Evolutionary conservation across 2,329 filamentous ascomycete species (phyloP).

Genomic region (Emericellopsis cladophorae): DNA sequence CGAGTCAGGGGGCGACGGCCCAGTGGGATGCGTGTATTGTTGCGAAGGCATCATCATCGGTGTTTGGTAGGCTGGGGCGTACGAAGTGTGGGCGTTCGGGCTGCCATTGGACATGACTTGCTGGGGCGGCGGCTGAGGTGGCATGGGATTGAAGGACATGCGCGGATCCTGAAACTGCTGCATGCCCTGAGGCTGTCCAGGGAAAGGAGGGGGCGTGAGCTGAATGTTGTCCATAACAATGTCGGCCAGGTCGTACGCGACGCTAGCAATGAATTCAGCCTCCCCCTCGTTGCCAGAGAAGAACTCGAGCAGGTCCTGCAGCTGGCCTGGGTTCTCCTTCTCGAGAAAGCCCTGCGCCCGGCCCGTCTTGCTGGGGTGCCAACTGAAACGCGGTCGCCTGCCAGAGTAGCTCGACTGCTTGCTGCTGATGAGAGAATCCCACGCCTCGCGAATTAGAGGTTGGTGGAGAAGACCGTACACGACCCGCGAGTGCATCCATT

Average conservation of each 20-base stretch:
- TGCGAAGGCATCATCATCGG: constrained; percentile 20
- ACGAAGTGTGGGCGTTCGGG: constrained; percentile 10
- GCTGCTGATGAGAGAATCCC: constrained; percentile 41
- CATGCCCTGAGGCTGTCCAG: constrained; percentile 12
- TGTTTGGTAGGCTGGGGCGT: constrained; percentile 15
- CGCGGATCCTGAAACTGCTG: constrained; percentile 14
- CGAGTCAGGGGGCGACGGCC: constrained; percentile 17
- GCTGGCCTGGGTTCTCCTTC: constrained; percentile 48
- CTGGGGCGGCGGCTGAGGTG: constrained; percentile 16
- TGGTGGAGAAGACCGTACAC: constrained; percentile 57
- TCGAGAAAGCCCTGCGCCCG: constrained; percentile 45
- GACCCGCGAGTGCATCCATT: constrained; percentile 59
- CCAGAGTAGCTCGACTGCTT: constrained; percentile 42
- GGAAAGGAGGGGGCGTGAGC: constrained; percentile 17
- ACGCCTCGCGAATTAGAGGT: constrained; percentile 45
- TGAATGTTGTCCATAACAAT: constrained; percentile 24
- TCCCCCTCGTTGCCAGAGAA: constrained; percentile 46
- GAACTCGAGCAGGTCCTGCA: constrained; percentile 53
- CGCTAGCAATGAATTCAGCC: constrained; percentile 41
- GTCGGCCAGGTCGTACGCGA: constrained; percentile 45
- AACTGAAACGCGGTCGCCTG: constrained; percentile 47
- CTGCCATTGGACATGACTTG: constrained; percentile 1
- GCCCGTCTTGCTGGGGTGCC: constrained; percentile 44
- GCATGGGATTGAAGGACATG: constrained; percentile 17
- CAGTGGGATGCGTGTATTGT: constrained; percentile 11